Base-by-base conservation (phyloP, 2,329 filamentous ascomycete genomes). In the Cordyceps sp. region DNA sequence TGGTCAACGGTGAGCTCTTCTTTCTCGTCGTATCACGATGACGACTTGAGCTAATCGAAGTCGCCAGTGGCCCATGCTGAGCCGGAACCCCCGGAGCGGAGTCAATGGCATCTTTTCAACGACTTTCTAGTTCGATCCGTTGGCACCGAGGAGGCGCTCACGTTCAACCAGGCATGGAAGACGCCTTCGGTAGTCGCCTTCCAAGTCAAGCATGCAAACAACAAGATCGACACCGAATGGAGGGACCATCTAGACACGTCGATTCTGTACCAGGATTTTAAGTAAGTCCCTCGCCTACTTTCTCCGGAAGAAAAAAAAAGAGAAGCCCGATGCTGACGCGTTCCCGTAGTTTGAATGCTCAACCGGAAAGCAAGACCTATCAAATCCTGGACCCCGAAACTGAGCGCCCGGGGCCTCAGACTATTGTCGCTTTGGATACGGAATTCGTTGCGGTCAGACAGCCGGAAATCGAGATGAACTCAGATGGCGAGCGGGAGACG, bases 91-190 rank as follows among this genome's bases (percentile, higher is more conserved):
- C 65, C 72, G 1, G 61, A 59, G 4, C 66, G 73, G 39, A 78
- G 72, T 45, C 77, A 78, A 43, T 98, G 92, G 92, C 84, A 96
- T 54, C 58, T 98, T 1, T 94, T 98, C 60, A 98, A 98, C 44
- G 90, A 98, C 55, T 98, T 98, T 46, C 58, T 93, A 23, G 92
- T 98, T 16, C 73, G 81, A 10, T 75, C 78, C 9, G 72, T 93
- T 13, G 72, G 77, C 21, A 69, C 72, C 19, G 77, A 85, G 38
- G 88, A 98, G 49, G 92, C 88, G 1, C 62, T 96, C 14, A 75
- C 78, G 17, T 98, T 96, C 53, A 86, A 88, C 38, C 73, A 84
- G 4, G 69, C 75, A 14, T 98, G 90, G 90, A 98, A 96, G 58
- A 66, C 84, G 31, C 90, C 90, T 1, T 85, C 83, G 10, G 78